Evolutionary conservation across 208 protist species (phyloP), one percentile per base, ranked within the genome.

Genomic region (Leptomonas seymouri): DNA sequence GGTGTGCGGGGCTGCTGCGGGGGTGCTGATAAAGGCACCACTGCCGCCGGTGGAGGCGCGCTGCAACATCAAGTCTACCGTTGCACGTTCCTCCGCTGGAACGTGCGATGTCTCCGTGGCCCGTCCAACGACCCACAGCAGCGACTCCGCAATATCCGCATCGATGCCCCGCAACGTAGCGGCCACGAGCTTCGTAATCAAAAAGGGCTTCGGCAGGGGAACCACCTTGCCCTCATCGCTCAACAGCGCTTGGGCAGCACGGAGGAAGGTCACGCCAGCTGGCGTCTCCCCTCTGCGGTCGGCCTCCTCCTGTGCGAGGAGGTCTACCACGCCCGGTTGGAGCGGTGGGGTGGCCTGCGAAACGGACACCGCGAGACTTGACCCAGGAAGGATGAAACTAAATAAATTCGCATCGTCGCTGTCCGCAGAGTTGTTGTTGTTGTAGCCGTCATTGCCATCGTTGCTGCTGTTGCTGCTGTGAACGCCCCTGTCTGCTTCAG

Each of bases 101-200:
- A 16, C n/a, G 25, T 53, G 45, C 11, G 60, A 42, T 25, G 30
- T 14, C 12, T 50, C 45, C 4, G 36, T 34, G 21, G 44, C 42
- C 30, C 45, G 21, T 18, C 67, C 68, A 14, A 76, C 67, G 16
- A 78, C 67, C 49, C 71, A 45, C 27, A 85, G 65, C 45, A 80
- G 71, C 34, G 70, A 71, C 34, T 74, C 67, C 12, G 76, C 67
- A 2, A 63, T 62, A 46, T 73, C 66, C 15, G 61, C 39, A 28
- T 78, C 67, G 21, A 78, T 74, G 65, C 72, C 67, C 12, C 71
- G 80, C 65, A 85, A 34, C 34, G 65, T 71, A 8, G 78, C 78
- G 23, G 86, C 84, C 51, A 93, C 79, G 21, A 92, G 82, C 23
- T 81, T 84, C 18, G 86, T 95, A 30, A 93, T 49, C 41, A 95